Percentiles rank a stretch among this genome's conserved stretches.
Evolutionary conservation across 208 protist genomes (phyloP).

Genomic region (Acanthamoeba healyi): DNA sequence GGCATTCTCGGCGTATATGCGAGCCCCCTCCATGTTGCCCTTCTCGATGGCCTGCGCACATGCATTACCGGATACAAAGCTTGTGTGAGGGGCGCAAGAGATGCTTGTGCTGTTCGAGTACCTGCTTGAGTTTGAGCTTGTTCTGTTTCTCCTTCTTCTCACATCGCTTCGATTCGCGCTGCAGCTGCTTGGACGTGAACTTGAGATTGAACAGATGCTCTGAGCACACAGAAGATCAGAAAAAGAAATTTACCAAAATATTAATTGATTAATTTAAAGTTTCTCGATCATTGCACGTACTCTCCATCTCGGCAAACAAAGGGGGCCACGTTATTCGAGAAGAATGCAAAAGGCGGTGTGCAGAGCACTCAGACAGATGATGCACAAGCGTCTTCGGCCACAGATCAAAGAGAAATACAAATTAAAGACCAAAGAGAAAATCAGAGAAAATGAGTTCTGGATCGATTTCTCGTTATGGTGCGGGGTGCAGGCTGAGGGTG

Average conservation of each 20-base stretch:
- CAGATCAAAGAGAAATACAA: not conserved
- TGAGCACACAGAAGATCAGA: not conserved
- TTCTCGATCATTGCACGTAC: too few species aligned
- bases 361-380: too few species aligned
- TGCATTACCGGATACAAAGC: too few species aligned
- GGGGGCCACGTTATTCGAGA: too few species aligned
- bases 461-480: too few species aligned
- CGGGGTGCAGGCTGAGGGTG: not conserved
- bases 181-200: conserved; percentile 96
- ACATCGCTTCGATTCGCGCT: conserved; percentile 92
- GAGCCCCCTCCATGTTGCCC: conserved; percentile 97
- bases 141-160: conserved; percentile 96
- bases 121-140: conserved; percentile 95
- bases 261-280: too few species aligned
- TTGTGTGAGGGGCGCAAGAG: too few species aligned
- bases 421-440: not conserved
- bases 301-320: not conserved
- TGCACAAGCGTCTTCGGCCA: too few species aligned
- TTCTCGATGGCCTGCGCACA: conserved; percentile 94
- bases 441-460: not conserved
- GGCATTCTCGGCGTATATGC: conserved; percentile 98
- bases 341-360: too few species aligned
- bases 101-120: too few species aligned
- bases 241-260: too few species aligned
- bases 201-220: conserved; percentile 96